A percentile compares a stretch with the other conserved stretches of the same genome.
Evolutionary conservation across 331 rosid genomes (phyloP).

Genomic region (Spiraea crenata): DNA sequence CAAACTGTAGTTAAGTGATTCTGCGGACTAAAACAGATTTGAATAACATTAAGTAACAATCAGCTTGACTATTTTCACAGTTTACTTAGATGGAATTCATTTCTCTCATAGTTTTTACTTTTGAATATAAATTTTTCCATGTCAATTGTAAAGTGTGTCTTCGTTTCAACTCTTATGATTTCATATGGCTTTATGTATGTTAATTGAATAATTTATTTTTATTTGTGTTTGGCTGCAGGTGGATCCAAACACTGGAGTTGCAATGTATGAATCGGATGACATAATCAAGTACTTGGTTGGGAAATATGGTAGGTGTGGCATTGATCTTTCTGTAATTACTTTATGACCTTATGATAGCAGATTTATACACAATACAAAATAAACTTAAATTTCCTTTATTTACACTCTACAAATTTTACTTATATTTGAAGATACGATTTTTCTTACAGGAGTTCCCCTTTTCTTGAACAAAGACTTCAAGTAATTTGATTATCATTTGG

Average conservation of each 20-base stretch:
- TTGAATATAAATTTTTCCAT: neutral
- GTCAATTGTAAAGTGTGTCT: conserved; percentile 7
- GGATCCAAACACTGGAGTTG: conserved; percentile 87
- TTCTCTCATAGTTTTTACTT: neutral
- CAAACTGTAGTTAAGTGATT: neutral
- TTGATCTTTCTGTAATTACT: conserved; percentile 9
- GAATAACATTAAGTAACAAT: neutral
- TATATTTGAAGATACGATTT: neutral
- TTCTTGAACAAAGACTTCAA: conserved; percentile 13
- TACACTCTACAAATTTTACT: neutral
- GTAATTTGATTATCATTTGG: neutral
- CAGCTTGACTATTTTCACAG: neutral
- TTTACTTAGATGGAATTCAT: neutral
- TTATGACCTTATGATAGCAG: neutral
- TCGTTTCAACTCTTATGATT: conserved; percentile 5
- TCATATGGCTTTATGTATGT: neutral
- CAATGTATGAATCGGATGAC: conserved; percentile 97
- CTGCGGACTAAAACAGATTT: neutral
- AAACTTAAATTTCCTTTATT: neutral
- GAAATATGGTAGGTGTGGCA: conserved; percentile 62
- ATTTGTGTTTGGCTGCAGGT: conserved; percentile 52
- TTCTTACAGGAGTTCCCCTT: neutral
- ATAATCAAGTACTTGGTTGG: conserved; percentile 82
- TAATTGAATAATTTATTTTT: too few relatives aligned
- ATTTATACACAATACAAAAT: neutral